Conservation (phyloP, 2,329 filamentous ascomycete species). For the Boeremia exigua region DNA sequence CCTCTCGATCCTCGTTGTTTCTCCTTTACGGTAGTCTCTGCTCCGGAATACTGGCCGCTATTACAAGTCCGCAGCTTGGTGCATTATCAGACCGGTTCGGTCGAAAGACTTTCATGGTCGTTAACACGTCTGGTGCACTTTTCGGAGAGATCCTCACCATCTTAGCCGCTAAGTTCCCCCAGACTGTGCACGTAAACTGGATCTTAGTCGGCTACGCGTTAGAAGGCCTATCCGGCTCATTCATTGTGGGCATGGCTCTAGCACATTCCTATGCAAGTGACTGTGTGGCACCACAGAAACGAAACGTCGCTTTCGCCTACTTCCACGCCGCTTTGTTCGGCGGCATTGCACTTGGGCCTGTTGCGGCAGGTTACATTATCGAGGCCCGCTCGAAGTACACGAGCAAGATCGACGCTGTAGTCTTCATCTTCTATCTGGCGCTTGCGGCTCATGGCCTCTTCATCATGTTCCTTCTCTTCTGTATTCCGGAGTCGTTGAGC, state of each 20-base stretch:
- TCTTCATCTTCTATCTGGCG: constrained; percentile 85
- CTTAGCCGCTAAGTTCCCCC: constrained; percentile 75
- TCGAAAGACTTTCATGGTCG: constrained; percentile 73
- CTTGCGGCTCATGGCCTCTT: constrained; percentile 76
- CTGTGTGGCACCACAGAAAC: constrained; percentile 79
- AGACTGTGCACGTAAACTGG: constrained; percentile 76
- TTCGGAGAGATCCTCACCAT: constrained; percentile 78
- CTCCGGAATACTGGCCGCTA: constrained; percentile 76
- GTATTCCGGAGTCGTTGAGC: constrained; percentile 85
- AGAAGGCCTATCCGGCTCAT: constrained; percentile 87
- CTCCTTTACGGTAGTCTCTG: constrained; percentile 76
- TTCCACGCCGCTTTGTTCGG: constrained; percentile 88
- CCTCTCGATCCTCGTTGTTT: constrained; percentile 78
- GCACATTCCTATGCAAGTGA: constrained; percentile 89
- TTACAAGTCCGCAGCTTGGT: constrained; percentile 83
- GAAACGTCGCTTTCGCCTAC: constrained; percentile 85
- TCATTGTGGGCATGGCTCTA: constrained; percentile 80
- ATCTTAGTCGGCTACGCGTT: constrained; percentile 76
- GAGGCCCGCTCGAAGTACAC: constrained; percentile 52
- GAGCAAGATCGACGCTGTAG: constrained; percentile 69
- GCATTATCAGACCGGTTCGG: constrained; percentile 87
- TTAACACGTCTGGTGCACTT: constrained; percentile 77
- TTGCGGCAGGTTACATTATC: constrained; percentile 80
- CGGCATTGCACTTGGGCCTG: constrained; percentile 86
- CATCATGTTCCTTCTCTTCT: constrained; percentile 71